phyloP scores from a whole-genome alignment of 1,139 yeast species.

The Entelexis paramagnoliae region DNA sequence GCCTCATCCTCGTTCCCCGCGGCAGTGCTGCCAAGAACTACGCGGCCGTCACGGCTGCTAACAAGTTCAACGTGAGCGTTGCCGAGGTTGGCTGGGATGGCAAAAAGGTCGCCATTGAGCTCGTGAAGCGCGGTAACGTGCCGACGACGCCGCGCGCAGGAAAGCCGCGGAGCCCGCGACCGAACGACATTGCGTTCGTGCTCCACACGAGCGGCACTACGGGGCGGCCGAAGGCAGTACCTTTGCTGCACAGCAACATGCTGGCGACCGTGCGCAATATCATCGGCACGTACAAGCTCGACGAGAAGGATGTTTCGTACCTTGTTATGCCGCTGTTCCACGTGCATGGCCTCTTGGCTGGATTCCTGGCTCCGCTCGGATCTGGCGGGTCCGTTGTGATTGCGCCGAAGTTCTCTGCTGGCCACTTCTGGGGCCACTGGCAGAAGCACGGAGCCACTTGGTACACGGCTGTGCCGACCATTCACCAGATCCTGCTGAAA shows the following conservation, averaged over 20 bases:
- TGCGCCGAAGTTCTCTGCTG: slow-evolving; percentile 50
- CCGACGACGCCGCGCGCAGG: neutral
- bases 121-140: slow-evolving; percentile 20
- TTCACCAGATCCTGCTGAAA: slow-evolving; percentile 52
- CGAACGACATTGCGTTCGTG: slow-evolving; percentile 49
- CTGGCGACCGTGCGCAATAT: slow-evolving; percentile 49
- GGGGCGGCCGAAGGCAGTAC: slow-evolving; percentile 63
- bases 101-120: slow-evolving; percentile 25
- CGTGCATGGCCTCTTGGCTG: slow-evolving; percentile 60
- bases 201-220: slow-evolving; percentile 65
- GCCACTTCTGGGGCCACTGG: slow-evolving; percentile 49
- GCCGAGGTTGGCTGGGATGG: slow-evolving; percentile 44
- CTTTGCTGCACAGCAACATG: slow-evolving; percentile 52
- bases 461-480: slow-evolving; percentile 69
- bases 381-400: slow-evolving; percentile 52
- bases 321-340: slow-evolving; percentile 67
- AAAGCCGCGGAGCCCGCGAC: slow-evolving; percentile 22
- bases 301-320: slow-evolving; percentile 42
- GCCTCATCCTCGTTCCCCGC: slow-evolving; percentile 46
- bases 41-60: slow-evolving; percentile 44
- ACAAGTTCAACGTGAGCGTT: slow-evolving; percentile 38
- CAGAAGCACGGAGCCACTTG: slow-evolving; percentile 43
- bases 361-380: slow-evolving; percentile 47
- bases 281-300: slow-evolving; percentile 43
- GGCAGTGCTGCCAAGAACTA: slow-evolving; percentile 36